Evolutionary conservation across 1,139 yeast species (phyloP), one percentile per base, ranked within the genome.

Genomic region (Scheffersomyces segobiensis): DNA sequence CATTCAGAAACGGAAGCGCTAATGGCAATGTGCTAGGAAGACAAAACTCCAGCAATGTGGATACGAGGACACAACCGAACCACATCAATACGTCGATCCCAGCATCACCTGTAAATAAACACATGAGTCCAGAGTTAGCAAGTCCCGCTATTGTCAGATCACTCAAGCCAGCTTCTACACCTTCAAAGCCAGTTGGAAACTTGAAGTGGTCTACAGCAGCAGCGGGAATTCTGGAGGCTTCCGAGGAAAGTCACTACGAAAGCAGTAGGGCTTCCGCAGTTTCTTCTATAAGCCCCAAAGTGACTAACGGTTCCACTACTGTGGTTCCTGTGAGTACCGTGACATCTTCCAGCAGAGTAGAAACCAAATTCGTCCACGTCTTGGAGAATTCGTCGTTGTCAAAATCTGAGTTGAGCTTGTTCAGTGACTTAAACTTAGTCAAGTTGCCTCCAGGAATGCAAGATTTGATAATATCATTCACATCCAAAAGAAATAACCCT

Each of bases 131-230:
- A 17, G 67, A 61, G 42, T 55, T 62, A 49, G 59, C 63, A 2
- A 63, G 61, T 49, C 61, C 66, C 6, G 67, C 63, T 6, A 63
- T 60, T 61, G 80, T 74, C 50, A 79, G 84, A 57, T 84, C 86
- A 1, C 74, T 87, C 57, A 87, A 86, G 69, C 92, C 92, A 2
- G 91, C 92, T 1, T 80, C 87, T 0, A 81, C 88, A 6, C 92
- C 92, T 12, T 76, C 85, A 12, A 85, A 84, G 62, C 90, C 91
- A 0, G 82, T 83, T 3, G 86, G 87, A 18, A 89, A 85, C 58
- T 75, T 87, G 62, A 87, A 87, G 65, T 88, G 93, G 84, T 84
- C 95, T 0, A 83, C 88, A 0, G 88, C 91, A 1, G 90, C 89
- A 2, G 87, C 87, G 5, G 74, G 67, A 19, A 55, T 65, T 46